Evolutionary conservation across 352 stramenopile species (phyloP).

Genomic region (Phytophthora meadii): DNA sequence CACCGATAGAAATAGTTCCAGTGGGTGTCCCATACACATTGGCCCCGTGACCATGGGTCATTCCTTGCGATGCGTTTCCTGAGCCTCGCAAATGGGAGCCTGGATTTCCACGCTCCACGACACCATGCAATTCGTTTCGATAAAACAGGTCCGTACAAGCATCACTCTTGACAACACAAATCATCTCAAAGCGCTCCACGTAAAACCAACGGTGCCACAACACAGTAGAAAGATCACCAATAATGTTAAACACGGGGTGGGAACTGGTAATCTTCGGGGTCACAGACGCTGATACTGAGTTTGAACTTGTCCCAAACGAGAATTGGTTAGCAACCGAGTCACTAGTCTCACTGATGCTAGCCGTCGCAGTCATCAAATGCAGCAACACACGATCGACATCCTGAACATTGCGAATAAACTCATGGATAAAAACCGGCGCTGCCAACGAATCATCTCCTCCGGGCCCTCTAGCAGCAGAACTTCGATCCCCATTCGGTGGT

Average conservation of each 20-base stretch:
- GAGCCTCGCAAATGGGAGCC: conserved; percentile 32
- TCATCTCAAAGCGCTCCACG: conserved; percentile 87
- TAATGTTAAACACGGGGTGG: conserved; percentile 91
- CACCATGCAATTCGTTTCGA: conserved; percentile 43
- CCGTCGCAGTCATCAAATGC: conserved; percentile 84
- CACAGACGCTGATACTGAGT: conserved; percentile 27
- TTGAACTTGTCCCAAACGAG: conserved; percentile 70
- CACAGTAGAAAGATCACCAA: conserved; percentile 86
- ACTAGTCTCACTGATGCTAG: conserved; percentile 46
- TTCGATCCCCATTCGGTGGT: conserved; percentile 12
- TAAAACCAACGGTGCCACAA: conserved; percentile 92
- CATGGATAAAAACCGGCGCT: conserved; percentile 65
- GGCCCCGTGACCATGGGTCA: conserved; percentile 41
- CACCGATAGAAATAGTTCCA: conserved; percentile 46
- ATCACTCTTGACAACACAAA: conserved; percentile 78
- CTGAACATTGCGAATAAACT: conserved; percentile 87
- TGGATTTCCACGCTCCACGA: conserved; percentile 39
- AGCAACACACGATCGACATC: conserved; percentile 87
- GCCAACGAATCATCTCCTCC: conserved; percentile 26
- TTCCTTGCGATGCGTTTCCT: conserved; percentile 35
- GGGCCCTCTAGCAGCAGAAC: conserved; percentile 4
- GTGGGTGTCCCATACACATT: conserved; percentile 43
- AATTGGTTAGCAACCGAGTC: conserved; percentile 67
- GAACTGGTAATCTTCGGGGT: conserved; percentile 55
- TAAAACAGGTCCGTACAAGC: conserved; percentile 73